Evolutionary conservation across 1,284 basidiomycete genomes (phyloP).

Genomic region (Phenoliferia sp.): DNA sequence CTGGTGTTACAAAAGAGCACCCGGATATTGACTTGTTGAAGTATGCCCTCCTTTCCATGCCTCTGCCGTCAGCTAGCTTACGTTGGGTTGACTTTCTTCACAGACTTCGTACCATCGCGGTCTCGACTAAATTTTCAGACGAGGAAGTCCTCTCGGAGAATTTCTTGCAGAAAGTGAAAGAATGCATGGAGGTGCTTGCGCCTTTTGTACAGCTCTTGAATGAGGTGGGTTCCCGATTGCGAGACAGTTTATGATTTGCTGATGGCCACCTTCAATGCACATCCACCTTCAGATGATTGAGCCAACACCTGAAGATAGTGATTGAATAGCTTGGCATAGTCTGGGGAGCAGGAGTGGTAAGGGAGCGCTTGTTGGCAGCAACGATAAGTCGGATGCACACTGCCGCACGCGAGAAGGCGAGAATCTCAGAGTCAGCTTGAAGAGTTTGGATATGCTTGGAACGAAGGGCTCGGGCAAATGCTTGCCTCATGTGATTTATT

Average conservation of each 20-base stretch:
- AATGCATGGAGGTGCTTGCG: slow-evolving; percentile 22
- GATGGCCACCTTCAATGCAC: neutral
- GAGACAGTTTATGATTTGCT: neutral
- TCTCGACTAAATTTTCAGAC: slow-evolving; percentile 33
- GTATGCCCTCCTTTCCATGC: slow-evolving; percentile 2
- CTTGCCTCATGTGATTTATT: too few species aligned
- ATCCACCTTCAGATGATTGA: neutral
- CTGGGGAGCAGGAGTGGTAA: too few species aligned
- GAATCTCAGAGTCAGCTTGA: too few species aligned
- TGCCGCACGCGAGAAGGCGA: too few species aligned
- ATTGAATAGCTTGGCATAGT: neutral
- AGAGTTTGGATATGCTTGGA: too few species aligned
- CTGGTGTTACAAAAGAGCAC: slow-evolving; percentile 41
- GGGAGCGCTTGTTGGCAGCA: too few species aligned
- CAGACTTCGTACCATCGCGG: slow-evolving; percentile 33
- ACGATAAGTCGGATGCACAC: too few species aligned
- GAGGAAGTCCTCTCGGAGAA: slow-evolving; percentile 26
- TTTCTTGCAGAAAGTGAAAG: slow-evolving; percentile 24
- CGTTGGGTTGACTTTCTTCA: neutral
- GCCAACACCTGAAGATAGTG: neutral
- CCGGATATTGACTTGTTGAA: slow-evolving; percentile 41
- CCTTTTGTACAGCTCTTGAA: slow-evolving; percentile 34
- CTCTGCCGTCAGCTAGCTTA: neutral
- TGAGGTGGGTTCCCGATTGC: slow-evolving; percentile 18
- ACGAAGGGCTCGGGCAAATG: too few species aligned